Evolutionary conservation across 805 yeast species (phyloP).

Genomic region (Soucietia sequanensis): DNA sequence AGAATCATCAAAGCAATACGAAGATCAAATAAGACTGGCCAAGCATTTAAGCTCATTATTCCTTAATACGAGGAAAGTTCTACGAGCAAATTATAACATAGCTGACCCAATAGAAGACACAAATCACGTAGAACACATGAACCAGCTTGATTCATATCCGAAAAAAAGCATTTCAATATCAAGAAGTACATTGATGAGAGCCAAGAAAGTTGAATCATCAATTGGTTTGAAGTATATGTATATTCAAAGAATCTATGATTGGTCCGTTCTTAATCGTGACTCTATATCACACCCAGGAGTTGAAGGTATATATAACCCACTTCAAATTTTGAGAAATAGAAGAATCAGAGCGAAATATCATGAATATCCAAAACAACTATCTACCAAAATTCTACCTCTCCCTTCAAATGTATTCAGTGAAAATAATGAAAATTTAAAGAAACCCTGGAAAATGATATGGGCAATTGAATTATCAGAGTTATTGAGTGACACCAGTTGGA

Average conservation of each 20-base stretch:
- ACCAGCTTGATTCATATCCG: too few relatives aligned
- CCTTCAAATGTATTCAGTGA: conserved; percentile 63
- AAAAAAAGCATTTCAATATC: conserved; percentile 19
- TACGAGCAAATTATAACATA: conserved; percentile 43
- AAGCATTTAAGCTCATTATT: conserved; percentile 35
- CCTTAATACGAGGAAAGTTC: conserved; percentile 40
- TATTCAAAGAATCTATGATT: conserved; percentile 41
- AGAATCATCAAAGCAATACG: neutral
- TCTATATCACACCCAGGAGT: conserved; percentile 42
- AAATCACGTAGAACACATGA: conserved; percentile 2
- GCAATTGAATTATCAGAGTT: conserved; percentile 62
- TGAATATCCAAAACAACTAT: conserved; percentile 44
- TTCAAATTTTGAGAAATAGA: conserved; percentile 78
- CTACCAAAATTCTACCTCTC: conserved; percentile 52
- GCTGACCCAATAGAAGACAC: conserved; percentile 25
- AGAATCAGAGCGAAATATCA: conserved; percentile 51
- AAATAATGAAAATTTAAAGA: conserved; percentile 20
- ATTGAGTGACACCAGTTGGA: conserved; percentile 57
- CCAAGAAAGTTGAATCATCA: conserved; percentile 48
- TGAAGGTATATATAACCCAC: conserved; percentile 75
- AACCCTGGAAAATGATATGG: conserved; percentile 54
- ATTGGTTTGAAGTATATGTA: conserved; percentile 50
- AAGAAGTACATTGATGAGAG: conserved; percentile 41
- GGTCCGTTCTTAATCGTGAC: conserved; percentile 17
- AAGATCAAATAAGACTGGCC: conserved; percentile 17